These are phyloP conservation scores for Cicer judaicum DNA, from an alignment of 306 rosid genomes.

Conservation along the genomic window DNA sequence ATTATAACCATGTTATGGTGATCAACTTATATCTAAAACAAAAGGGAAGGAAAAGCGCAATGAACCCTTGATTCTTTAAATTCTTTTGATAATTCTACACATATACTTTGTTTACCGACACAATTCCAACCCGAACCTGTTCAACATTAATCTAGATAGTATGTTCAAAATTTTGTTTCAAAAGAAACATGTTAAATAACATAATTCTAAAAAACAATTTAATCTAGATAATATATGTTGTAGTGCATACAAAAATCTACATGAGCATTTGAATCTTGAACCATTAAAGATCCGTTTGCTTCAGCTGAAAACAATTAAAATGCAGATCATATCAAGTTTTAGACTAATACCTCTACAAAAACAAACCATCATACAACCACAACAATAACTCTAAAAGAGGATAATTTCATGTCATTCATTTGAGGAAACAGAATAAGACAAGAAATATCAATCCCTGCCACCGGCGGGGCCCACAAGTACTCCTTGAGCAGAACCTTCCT, in stretches of 20 bases:
- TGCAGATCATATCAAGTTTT: slow-evolving; percentile 29
- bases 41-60: too few relatives aligned
- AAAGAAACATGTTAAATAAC: too few relatives aligned
- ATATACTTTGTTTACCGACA: too few relatives aligned
- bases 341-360: slow-evolving; percentile 30
- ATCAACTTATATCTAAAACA: too few relatives aligned
- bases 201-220: not conserved
- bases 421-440: not conserved
- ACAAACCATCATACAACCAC: slow-evolving; percentile 30
- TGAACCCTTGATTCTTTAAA: too few relatives aligned
- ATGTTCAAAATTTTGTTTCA: too few relatives aligned
- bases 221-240: slow-evolving; percentile 11
- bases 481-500: slow-evolving; percentile 95
- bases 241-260: slow-evolving; percentile 36
- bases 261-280: not conserved
- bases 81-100: too few relatives aligned
- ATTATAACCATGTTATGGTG: too few relatives aligned
- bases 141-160: too few relatives aligned
- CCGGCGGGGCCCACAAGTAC: slow-evolving; percentile 94
- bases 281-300: slow-evolving; percentile 30
- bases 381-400: slow-evolving; percentile 15
- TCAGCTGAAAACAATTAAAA: slow-evolving; percentile 33
- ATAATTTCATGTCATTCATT: slow-evolving; percentile 1
- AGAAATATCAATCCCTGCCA: slow-evolving; percentile 57
- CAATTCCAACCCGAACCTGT: too few relatives aligned